These are phyloP conservation scores for Boletus vinaceobasis DNA, from an alignment of 768 basidiomycete genomes.

Conservation along the genomic window DNA sequence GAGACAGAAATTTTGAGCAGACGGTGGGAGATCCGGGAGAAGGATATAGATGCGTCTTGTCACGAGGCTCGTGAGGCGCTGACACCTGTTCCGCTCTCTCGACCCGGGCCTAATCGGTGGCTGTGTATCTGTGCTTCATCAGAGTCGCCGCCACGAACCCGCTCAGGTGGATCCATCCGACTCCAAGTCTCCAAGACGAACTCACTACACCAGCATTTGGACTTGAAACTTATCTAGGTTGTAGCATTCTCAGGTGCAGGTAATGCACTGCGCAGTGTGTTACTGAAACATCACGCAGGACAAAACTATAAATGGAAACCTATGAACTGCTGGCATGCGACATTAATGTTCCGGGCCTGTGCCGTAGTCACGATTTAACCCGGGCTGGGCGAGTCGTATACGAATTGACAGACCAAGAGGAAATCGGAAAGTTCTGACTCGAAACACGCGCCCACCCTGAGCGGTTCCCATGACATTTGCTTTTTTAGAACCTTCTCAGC, in stretches of 20 bases:
- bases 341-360: background rate
- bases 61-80: slow-evolving; percentile 1
- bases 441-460: background rate
- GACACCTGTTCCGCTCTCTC: slow-evolving; percentile 1
- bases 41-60: slow-evolving; percentile 12
- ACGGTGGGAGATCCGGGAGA: slow-evolving; percentile 15
- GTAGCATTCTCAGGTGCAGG: background rate
- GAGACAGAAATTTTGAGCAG: slow-evolving; percentile 1
- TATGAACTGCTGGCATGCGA: background rate
- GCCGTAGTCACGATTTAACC: background rate
- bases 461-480: background rate
- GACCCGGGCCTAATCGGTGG: slow-evolving; percentile 22
- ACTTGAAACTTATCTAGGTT: background rate
- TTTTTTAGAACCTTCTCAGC: background rate
- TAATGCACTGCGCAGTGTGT: background rate
- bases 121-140: slow-evolving; percentile 5
- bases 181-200: no score
- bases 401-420: background rate
- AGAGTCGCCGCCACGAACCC: background rate
- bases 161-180: background rate
- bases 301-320: background rate
- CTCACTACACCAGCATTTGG: background rate
- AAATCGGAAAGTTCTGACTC: background rate
- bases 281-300: background rate
- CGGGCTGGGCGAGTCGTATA: background rate